phyloP scores from a whole-genome alignment of 345 rosid species.

The Passiflora organensis region DNA sequence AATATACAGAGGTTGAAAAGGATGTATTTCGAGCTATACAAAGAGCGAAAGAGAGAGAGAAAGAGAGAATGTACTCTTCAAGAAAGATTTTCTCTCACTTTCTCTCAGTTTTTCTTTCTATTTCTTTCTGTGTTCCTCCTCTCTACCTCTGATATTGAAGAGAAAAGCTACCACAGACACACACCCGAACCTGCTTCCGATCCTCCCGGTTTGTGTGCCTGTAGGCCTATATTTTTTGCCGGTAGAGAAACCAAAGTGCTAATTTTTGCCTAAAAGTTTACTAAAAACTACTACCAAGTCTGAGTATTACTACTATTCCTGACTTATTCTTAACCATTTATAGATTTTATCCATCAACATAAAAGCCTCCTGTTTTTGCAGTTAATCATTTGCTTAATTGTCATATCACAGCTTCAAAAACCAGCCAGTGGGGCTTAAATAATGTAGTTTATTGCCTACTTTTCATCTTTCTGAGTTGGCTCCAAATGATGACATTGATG shows the following conservation, averaged over 20 bases:
- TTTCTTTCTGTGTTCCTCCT: slow-evolving; percentile 13
- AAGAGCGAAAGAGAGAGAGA: slow-evolving; percentile 10
- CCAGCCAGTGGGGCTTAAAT: too few relatives aligned
- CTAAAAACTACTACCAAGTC: too few relatives aligned
- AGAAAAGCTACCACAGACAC: slow-evolving; percentile 23
- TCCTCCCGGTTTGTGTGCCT: slow-evolving; percentile 35
- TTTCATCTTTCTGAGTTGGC: too few relatives aligned
- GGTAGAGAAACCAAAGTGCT: slow-evolving; percentile 27
- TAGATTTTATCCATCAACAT: too few relatives aligned
- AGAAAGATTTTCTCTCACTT: slow-evolving; percentile 31
- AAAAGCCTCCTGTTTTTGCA: too few relatives aligned
- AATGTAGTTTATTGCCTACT: too few relatives aligned
- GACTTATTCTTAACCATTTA: too few relatives aligned
- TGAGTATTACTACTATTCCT: too few relatives aligned
- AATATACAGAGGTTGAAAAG: slow-evolving; percentile 1
- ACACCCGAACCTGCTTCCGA: slow-evolving; percentile 62
- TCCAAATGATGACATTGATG: too few relatives aligned
- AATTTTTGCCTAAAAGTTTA: slow-evolving; percentile 12
- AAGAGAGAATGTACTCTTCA: slow-evolving; percentile 11
- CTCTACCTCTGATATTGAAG: slow-evolving; percentile 28
- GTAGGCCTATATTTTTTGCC: slow-evolving; percentile 17
- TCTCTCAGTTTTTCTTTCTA: slow-evolving; percentile 23
- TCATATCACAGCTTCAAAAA: too few relatives aligned
- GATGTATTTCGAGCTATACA: background rate
- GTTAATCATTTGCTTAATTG: too few relatives aligned